These are phyloP conservation scores for Vanderwaltozyma tropicalis DNA, from an alignment of 805 yeast species.

Conservation along the genomic window DNA sequence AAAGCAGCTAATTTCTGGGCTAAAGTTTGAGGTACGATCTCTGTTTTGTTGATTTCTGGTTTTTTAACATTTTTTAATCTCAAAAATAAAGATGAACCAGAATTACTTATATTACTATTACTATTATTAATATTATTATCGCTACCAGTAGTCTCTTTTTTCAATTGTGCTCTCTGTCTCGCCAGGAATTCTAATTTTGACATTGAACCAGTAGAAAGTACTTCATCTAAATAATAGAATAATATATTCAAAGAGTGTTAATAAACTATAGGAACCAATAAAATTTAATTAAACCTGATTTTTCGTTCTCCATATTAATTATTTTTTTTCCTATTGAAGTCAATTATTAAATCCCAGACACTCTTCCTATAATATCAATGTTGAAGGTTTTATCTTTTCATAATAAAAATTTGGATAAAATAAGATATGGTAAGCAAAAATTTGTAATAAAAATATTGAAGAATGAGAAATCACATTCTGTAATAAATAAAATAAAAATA, in stretches of 20 bases:
- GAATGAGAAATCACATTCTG: conserved; percentile 6
- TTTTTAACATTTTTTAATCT: background rate
- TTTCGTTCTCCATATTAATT: conserved; percentile 2
- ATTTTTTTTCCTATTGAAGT: background rate
- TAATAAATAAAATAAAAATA: conserved; percentile 16
- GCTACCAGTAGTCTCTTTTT: no score
- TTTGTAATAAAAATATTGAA: background rate
- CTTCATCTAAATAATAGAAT: background rate
- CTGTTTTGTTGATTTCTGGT: background rate
- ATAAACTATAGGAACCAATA: background rate
- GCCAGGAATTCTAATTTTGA: conserved; percentile 12
- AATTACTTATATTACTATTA: no score
- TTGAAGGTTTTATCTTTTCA: background rate
- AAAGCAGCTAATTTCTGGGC: background rate
- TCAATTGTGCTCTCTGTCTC: conserved; percentile 5
- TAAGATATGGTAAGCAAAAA: background rate
- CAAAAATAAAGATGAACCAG: no score
- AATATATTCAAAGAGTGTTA: background rate
- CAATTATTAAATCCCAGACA: no score
- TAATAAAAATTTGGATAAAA: no score
- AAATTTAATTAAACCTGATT: background rate
- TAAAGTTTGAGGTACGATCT: background rate
- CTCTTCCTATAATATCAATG: background rate
- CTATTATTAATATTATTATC: no score
- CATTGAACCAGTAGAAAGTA: conserved; percentile 2